Evolutionary conservation across 805 yeast species (phyloP), one percentile per base, ranked within the genome.

Genomic region (Wickerhamiella cacticola): DNA sequence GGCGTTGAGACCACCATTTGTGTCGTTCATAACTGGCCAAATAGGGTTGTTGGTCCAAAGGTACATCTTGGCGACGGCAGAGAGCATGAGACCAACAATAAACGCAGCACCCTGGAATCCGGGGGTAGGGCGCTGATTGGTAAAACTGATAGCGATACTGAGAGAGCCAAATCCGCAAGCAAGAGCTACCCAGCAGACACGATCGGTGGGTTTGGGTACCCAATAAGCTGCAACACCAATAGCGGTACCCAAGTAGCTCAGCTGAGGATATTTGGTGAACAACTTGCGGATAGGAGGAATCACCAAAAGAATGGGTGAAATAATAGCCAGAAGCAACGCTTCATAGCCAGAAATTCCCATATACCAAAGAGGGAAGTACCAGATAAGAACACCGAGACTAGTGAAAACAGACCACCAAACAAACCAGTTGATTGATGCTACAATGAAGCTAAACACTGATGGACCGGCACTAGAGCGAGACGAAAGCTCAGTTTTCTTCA

Each of bases 341-440:
- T 92, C 98, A 62, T 83, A 88, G 3, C 98, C 98, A 1, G 95
- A 82, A 48, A 92, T 81, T 5, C 96, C 97, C 96, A 92, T 87
- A 61, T 82, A 76, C 98, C 98, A 92, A 53, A 92, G 70, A 9
- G 98, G 98, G 72, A 92, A 92, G 68, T 84, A 85, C 98, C 98
- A 92, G 45, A 92, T 79, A 59, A 92, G 79, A 49, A 92, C 73
- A 39, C 86, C 81, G 50, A 92, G 68, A 0, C 95, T 76, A 2
- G 97, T 82, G 38, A 78, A 53, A 19, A 79, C 79, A 0, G 96
- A 72, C 96, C 96, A 92, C 62, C 84, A 85, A 48, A 85, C 70
- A 60, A 77, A 80, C 3, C 89, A 72, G 60, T 88, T 87, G 58
- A 76, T 59, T 13, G 71, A 52, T 19, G 61, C 59, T 2, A 64